Conservation (phyloP, 768 basidiomycete species). For the Rhizopogon rudus region DNA sequence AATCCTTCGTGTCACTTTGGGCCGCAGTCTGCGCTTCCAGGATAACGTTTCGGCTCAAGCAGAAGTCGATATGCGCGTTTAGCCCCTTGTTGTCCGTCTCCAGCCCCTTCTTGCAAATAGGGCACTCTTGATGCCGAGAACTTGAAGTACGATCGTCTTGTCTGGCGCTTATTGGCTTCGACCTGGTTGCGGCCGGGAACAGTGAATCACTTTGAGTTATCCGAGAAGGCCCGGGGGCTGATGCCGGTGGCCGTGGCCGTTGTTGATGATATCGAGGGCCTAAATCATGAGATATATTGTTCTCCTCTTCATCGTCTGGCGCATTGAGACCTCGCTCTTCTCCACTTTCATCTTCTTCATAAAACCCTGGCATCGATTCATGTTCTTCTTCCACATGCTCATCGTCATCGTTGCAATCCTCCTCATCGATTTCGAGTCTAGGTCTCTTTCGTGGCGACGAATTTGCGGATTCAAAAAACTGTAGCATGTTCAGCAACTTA, state of each 20-base stretch:
- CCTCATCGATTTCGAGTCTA: conserved; percentile 22
- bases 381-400: conserved; percentile 21
- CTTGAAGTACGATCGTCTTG: background rate
- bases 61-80: conserved; percentile 88
- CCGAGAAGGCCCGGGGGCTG: conserved; percentile 18
- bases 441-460: conserved; percentile 36
- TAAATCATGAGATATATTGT: conserved; percentile 2
- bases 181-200: background rate
- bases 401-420: conserved; percentile 13
- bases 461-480: conserved; percentile 55
- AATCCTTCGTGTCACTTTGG: conserved; percentile 9
- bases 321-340: conserved; percentile 4
- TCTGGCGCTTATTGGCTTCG: background rate
- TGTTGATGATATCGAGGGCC: conserved; percentile 12
- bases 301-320: conserved; percentile 4
- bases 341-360: conserved; percentile 42
- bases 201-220: conserved; percentile 1
- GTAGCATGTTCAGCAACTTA: background rate
- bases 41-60: conserved; percentile 76
- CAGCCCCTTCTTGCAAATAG: conserved; percentile 62
- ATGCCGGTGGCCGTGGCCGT: conserved; percentile 17
- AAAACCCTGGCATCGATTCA: conserved; percentile 47
- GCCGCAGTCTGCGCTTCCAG: conserved; percentile 52
- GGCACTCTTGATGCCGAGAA: conserved; percentile 46
- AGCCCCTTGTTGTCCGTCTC: conserved; percentile 70